Evolutionary conservation across 2,329 filamentous ascomycete genomes (phyloP).

Genomic region (Myriosclerotinia duriaeana): DNA sequence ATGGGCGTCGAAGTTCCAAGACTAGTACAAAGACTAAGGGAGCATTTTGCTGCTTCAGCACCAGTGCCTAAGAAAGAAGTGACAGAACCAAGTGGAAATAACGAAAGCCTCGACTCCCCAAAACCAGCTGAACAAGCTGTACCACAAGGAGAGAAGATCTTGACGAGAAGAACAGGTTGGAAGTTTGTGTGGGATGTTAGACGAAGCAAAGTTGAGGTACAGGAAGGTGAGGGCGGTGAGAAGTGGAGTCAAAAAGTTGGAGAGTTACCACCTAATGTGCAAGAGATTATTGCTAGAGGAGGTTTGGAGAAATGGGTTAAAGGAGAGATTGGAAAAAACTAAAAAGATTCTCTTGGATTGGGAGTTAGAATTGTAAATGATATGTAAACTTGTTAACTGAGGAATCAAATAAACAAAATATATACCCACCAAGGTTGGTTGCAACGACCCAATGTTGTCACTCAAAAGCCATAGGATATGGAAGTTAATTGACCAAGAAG

Average conservation of each 20-base stretch:
- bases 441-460: background rate
- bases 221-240: slow-evolving; percentile 61
- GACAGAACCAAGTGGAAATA: slow-evolving; percentile 52
- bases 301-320: slow-evolving; percentile 79
- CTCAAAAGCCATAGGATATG: background rate
- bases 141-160: slow-evolving; percentile 49
- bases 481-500: background rate
- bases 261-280: slow-evolving; percentile 80
- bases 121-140: slow-evolving; percentile 45
- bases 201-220: slow-evolving; percentile 67
- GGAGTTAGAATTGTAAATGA: background rate
- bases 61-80: slow-evolving; percentile 45
- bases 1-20: slow-evolving; percentile 69
- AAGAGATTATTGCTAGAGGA: slow-evolving; percentile 76
- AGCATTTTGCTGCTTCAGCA: slow-evolving; percentile 50
- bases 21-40: slow-evolving; percentile 64
- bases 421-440: background rate
- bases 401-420: background rate
- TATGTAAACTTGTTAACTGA: background rate
- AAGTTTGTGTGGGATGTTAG: slow-evolving; percentile 78
- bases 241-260: slow-evolving; percentile 80
- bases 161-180: slow-evolving; percentile 79
- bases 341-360: background rate
- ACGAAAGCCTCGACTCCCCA: slow-evolving; percentile 52
- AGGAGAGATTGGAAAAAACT: slow-evolving; percentile 31